Evolutionary conservation across 768 basidiomycete genomes (phyloP), one percentile per base, ranked within the genome.

Genomic region (Amylocystis lapponica): DNA sequence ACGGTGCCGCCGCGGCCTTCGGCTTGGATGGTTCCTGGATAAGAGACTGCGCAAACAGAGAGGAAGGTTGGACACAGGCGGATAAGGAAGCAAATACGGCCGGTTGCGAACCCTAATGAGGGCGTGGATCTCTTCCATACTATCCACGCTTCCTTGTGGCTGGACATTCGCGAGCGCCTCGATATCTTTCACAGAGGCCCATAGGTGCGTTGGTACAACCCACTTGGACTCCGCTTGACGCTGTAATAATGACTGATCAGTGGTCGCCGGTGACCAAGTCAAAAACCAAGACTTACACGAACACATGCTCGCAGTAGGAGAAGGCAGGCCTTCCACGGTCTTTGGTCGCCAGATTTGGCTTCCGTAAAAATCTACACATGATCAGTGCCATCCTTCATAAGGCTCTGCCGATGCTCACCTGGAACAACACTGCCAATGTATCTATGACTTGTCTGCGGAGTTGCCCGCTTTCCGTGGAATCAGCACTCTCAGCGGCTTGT

Each of bases 381-480:
- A 16, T n/a, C n/a, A n/a, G n/a, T n/a, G n/a, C n/a, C n/a, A n/a
- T n/a, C n/a, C n/a, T n/a, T n/a, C n/a, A n/a, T n/a, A n/a, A n/a
- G n/a, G n/a, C n/a, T n/a, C n/a, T n/a, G n/a, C n/a, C n/a, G n/a
- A n/a, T 20, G 41, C 72, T 41, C 39, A 78, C 77, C 59, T 76
- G 72, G 26, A 81, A 62, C 17, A 76, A 49, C 30, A 64, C 65
- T 5, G 72, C 65, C 30, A 66, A 71, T 7, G 76, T 72, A 46
- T 80, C 78, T 3, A 75, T 65, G 27, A 75, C 59, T 49, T 74
- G 73, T 47, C 66, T 67, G 29, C 66, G 70, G 35, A 77, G 61
- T 53, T n/a, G 56, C 41, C 36, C 56, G 3, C 59, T 59, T 16
- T 56, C 58, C 16, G 54, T 50, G 14, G 51, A 48, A 7, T 49